Percentiles rank a stretch among this genome's conserved stretches.
Conservation (phyloP, 2,329 filamentous ascomycete species). For the Fusarium sp. region DNA sequence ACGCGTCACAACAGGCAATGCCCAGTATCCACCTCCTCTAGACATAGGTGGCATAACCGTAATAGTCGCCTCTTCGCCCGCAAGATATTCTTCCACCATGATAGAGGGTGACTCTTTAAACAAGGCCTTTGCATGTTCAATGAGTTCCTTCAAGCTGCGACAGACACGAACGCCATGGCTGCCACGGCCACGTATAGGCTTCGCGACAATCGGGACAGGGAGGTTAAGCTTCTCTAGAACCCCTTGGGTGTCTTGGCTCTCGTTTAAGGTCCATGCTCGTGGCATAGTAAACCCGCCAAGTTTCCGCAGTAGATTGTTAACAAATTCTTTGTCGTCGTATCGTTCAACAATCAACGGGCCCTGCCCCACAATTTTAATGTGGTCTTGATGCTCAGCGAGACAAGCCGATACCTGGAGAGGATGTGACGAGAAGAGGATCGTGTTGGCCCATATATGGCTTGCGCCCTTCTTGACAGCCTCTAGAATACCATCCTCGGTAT, state of each 20-base stretch:
- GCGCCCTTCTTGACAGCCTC: conserved; percentile 51
- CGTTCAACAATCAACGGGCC: conserved; percentile 56
- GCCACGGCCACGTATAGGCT: conserved; percentile 32
- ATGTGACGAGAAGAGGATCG: conserved; percentile 58
- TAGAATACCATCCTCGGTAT: conserved; percentile 30
- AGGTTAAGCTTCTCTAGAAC: neutral
- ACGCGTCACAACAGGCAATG: conserved; percentile 47
- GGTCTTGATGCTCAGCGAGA: conserved; percentile 44
- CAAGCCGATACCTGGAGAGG: conserved; percentile 54
- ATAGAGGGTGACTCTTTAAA: conserved; percentile 34
- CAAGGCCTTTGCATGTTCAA: conserved; percentile 4
- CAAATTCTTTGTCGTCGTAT: conserved; percentile 61
- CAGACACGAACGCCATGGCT: conserved; percentile 34
- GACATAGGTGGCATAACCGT: conserved; percentile 60
- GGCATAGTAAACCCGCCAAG: conserved; percentile 52
- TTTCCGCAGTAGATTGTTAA: conserved; percentile 54
- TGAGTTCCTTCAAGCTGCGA: conserved; percentile 11
- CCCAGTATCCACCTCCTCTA: conserved; percentile 49
- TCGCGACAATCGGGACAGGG: conserved; percentile 26
- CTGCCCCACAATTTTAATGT: conserved; percentile 55
- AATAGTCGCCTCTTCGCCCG: conserved; percentile 59
- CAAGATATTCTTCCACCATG: conserved; percentile 59
- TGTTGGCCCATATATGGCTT: conserved; percentile 61
- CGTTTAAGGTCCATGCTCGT: conserved; percentile 46
- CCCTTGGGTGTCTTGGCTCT: neutral